Percentiles rank a stretch among this genome's conserved stretches.
Conservation (phyloP, 2,329 filamentous ascomycete species). For the Colletotrichum godetiae region DNA sequence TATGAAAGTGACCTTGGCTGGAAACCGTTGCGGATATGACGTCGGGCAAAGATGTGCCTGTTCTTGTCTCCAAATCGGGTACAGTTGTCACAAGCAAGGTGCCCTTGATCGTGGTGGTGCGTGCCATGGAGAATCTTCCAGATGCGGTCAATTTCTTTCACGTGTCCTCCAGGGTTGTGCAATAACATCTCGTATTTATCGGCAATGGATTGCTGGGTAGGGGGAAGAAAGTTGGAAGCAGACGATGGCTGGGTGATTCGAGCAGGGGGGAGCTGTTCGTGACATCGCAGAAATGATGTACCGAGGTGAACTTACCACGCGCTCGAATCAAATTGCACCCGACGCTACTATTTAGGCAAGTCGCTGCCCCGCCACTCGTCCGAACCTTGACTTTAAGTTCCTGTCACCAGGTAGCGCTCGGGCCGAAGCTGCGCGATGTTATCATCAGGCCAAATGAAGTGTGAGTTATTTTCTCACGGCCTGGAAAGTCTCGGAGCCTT, state of each 20-base stretch:
- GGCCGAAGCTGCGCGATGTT: not conserved
- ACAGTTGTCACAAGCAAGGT: not conserved
- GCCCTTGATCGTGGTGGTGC: not conserved
- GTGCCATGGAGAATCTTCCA: not conserved
- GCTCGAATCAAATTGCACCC: slow-evolving; percentile 20
- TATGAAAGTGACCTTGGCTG: not conserved
- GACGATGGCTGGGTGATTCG: not conserved
- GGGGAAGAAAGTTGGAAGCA: not conserved
- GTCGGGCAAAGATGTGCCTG: not conserved
- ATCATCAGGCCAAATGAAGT: not conserved
- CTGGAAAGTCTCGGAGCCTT: not conserved
- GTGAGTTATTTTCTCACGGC: not conserved
- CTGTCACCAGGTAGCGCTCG: not conserved
- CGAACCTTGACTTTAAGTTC: not conserved
- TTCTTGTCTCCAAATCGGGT: not conserved
- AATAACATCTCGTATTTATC: not conserved
- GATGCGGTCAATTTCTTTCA: slow-evolving; percentile 6
- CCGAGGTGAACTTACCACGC: slow-evolving; percentile 17
- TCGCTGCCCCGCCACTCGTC: not conserved
- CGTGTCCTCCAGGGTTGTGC: slow-evolving; percentile 3
- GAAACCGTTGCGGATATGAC: not conserved
- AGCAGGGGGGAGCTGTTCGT: not conserved
- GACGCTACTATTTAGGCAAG: not conserved
- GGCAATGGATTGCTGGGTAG: not conserved
- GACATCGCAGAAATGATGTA: slow-evolving; percentile 21